phyloP scores from a whole-genome alignment of 495 filamentous ascomycete genomes.

The Cudoniella acicularis region DNA sequence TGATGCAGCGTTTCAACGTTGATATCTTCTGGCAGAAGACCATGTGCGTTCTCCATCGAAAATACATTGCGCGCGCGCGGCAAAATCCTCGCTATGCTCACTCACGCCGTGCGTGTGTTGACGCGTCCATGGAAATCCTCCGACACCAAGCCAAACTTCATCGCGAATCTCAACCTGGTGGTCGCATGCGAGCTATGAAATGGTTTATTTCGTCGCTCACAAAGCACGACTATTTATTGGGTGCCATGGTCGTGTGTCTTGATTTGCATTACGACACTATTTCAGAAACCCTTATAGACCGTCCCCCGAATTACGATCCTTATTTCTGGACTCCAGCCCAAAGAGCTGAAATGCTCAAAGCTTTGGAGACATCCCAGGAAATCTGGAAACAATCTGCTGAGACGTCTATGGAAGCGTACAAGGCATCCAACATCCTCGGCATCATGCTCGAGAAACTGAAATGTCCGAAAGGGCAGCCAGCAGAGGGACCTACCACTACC shows the following conservation, averaged over 20 bases:
- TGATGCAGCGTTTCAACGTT: constrained; percentile 78
- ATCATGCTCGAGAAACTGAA: constrained; percentile 78
- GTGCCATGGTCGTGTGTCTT: constrained; percentile 82
- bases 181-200: constrained; percentile 65
- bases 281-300: constrained; percentile 15
- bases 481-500: constrained; percentile 19
- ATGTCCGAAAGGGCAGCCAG: constrained; percentile 3
- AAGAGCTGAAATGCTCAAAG: constrained; percentile 68
- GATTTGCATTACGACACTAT: constrained; percentile 57
- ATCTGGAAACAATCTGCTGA: constrained; percentile 78
- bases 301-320: constrained; percentile 42
- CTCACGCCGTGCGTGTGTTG: constrained; percentile 77
- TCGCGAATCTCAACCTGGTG: constrained; percentile 68
- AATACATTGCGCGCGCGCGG: constrained; percentile 68
- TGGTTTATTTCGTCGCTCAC: constrained; percentile 74
- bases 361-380: constrained; percentile 64
- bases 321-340: constrained; percentile 70
- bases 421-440: constrained; percentile 69
- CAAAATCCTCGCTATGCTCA: constrained; percentile 72
- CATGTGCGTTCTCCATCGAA: constrained; percentile 78
- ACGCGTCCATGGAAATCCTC: constrained; percentile 72
- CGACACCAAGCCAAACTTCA: constrained; percentile 72
- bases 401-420: constrained; percentile 82
- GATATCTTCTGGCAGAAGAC: constrained; percentile 82
- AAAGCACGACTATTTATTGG: constrained; percentile 78